Evolutionary conservation across 352 stramenopile genomes (phyloP).

Genomic region (Elongisporangium prolatum): DNA sequence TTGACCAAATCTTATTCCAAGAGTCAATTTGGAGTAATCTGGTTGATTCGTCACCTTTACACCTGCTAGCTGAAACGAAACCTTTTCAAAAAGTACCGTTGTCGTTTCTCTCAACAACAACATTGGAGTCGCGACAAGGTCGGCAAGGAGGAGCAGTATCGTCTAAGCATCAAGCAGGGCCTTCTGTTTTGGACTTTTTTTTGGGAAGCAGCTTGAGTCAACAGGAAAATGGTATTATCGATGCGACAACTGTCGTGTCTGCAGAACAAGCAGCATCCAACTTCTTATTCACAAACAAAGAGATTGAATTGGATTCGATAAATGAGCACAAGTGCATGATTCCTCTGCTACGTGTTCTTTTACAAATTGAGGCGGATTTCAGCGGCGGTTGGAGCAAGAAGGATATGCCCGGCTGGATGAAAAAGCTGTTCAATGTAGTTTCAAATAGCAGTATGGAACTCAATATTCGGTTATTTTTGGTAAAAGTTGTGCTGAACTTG

Average conservation of each 20-base stretch:
- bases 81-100: constrained; percentile 47
- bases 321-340: constrained; percentile 80
- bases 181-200: constrained; percentile 59
- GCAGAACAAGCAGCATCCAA: constrained; percentile 18
- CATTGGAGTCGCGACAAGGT: constrained; percentile 26
- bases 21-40: constrained; percentile 67
- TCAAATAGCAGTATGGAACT: constrained; percentile 28
- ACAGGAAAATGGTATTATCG: constrained; percentile 7
- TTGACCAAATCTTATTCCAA: constrained; percentile 82
- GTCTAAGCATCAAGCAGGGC: not conserved
- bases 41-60: constrained; percentile 35
- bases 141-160: not conserved
- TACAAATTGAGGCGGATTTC: constrained; percentile 78
- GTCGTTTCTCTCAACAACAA: constrained; percentile 36
- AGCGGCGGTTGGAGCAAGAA: constrained; percentile 35
- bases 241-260: constrained; percentile 13
- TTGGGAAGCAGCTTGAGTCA: constrained; percentile 71
- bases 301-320: constrained; percentile 71
- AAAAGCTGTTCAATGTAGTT: constrained; percentile 57
- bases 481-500: constrained; percentile 67
- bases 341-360: constrained; percentile 55
- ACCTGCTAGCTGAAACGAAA: constrained; percentile 47
- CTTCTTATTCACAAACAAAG: constrained; percentile 23
- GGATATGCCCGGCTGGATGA: constrained; percentile 79
- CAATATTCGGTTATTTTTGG: constrained; percentile 67